Conservation (phyloP, 2,329 filamentous ascomycete genomes). For the Alternaria viburni region DNA sequence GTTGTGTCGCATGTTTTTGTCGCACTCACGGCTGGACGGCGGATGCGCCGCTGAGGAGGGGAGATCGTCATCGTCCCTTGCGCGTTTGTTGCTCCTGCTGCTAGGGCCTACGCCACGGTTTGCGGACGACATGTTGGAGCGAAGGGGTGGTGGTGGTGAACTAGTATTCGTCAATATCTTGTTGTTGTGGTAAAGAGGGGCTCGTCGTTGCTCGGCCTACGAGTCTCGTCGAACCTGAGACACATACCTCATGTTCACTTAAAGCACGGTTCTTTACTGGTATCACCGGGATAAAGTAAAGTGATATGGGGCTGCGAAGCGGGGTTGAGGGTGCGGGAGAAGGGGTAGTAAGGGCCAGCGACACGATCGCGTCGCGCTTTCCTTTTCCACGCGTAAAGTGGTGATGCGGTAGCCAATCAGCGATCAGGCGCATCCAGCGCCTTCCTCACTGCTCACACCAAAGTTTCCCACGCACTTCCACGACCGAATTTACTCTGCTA, state of each 20-base stretch:
- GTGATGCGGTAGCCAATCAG: slow-evolving; percentile 24
- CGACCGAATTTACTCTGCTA: background rate
- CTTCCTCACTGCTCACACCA: slow-evolving; percentile 4
- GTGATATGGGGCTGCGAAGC: slow-evolving; percentile 1
- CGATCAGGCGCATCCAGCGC: slow-evolving; percentile 10
- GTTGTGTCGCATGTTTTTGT: slow-evolving; percentile 1
- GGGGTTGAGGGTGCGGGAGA: slow-evolving; percentile 9
- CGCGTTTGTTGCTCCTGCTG: slow-evolving; percentile 68
- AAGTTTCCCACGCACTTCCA: background rate
- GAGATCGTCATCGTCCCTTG: slow-evolving; percentile 67
- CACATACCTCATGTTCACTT: slow-evolving; percentile 31
- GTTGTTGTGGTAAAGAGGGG: slow-evolving; percentile 27
- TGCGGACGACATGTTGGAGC: slow-evolving; percentile 79
- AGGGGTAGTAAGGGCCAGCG: slow-evolving; percentile 9
- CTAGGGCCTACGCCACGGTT: slow-evolving; percentile 71
- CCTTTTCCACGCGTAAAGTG: slow-evolving; percentile 27
- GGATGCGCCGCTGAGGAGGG: slow-evolving; percentile 64
- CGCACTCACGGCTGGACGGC: slow-evolving; percentile 67
- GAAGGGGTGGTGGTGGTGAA: slow-evolving; percentile 69
- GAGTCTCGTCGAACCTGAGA: background rate
- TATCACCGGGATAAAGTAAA: background rate
- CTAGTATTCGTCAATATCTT: slow-evolving; percentile 54
- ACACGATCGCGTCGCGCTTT: slow-evolving; percentile 24
- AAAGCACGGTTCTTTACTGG: slow-evolving; percentile 5
- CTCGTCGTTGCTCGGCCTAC: slow-evolving; percentile 11